phyloP scores from a whole-genome alignment of 352 stramenopile genomes.

The Phytophthora colocasiae region DNA sequence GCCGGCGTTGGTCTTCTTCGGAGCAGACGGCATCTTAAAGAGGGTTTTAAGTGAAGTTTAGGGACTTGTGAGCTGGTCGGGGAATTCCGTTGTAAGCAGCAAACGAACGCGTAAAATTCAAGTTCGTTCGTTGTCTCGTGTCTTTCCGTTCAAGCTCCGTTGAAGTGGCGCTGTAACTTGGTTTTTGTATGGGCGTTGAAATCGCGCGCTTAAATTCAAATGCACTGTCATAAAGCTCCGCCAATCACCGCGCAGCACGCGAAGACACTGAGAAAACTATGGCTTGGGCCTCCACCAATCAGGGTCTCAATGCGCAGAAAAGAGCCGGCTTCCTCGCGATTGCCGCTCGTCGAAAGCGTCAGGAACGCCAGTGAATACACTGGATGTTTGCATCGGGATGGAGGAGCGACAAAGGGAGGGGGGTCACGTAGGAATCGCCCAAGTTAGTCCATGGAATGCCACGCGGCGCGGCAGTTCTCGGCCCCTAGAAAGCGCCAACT shows the following conservation, averaged over 20 bases:
- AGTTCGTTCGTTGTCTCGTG: constrained; percentile 12
- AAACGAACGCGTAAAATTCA: not conserved
- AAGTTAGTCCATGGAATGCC: constrained; percentile 41
- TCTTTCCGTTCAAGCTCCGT: constrained; percentile 14
- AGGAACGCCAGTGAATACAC: constrained; percentile 32
- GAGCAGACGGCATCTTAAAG: constrained; percentile 51
- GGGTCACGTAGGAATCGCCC: constrained; percentile 40
- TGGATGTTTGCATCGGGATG: constrained; percentile 33
- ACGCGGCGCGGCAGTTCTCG: constrained; percentile 20
- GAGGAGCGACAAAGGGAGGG: constrained; percentile 45
- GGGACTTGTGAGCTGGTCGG: constrained; percentile 33
- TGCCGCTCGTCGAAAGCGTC: constrained; percentile 4
- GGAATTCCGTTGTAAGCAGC: constrained; percentile 51
- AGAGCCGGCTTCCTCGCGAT: constrained; percentile 19
- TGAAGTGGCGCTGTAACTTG: constrained; percentile 34
- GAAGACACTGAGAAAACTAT: constrained; percentile 43
- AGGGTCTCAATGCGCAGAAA: constrained; percentile 10
- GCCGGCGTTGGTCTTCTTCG: constrained; percentile 71
- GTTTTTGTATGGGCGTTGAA: constrained; percentile 20
- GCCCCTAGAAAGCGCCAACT: not conserved
- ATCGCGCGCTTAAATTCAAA: constrained; percentile 37
- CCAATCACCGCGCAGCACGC: constrained; percentile 47
- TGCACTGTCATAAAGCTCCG: constrained; percentile 29
- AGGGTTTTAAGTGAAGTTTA: not conserved
- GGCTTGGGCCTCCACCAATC: constrained; percentile 35